A percentile compares a stretch with the other conserved stretches of the same genome.
phyloP scores from a whole-genome alignment of 306 rosid species.

The Prunus armeniaca region DNA sequence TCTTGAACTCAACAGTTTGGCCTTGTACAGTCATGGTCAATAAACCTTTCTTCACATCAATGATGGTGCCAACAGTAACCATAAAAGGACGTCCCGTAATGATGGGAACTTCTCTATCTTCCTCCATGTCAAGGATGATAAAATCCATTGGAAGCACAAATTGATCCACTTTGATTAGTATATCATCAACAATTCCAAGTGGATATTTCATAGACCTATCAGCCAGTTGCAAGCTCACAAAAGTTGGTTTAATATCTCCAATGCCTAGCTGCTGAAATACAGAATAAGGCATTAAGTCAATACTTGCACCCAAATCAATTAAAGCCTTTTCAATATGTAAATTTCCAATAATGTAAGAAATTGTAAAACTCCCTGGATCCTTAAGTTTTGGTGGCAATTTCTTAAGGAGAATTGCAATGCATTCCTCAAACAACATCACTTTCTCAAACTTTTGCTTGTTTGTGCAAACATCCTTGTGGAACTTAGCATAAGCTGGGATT shows the following conservation, averaged over 20 bases:
- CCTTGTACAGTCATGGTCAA: no score
- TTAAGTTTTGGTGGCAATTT: neutral
- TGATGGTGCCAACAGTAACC: neutral
- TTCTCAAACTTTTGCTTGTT: neutral
- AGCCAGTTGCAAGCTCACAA: neutral
- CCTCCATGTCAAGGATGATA: neutral
- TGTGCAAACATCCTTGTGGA: neutral
- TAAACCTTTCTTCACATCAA: no score
- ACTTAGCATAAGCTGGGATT: neutral
- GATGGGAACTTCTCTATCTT: neutral
- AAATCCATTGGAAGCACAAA: neutral
- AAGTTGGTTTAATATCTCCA: neutral
- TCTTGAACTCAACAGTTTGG: no score
- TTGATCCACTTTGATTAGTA: neutral
- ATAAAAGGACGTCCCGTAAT: neutral
- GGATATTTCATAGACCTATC: neutral
- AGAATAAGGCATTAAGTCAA: neutral
- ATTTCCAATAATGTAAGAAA: neutral
- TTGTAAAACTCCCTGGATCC: neutral
- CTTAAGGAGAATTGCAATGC: neutral
- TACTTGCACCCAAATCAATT: conserved; percentile 3
- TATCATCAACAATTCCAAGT: neutral
- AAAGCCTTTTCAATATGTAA: neutral
- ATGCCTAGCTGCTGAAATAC: neutral
- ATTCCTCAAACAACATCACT: neutral